Percentiles rank a stretch among this genome's conserved stretches.
phyloP scores from a whole-genome alignment of 768 basidiomycete genomes.

The Phylloporus arenicola region DNA sequence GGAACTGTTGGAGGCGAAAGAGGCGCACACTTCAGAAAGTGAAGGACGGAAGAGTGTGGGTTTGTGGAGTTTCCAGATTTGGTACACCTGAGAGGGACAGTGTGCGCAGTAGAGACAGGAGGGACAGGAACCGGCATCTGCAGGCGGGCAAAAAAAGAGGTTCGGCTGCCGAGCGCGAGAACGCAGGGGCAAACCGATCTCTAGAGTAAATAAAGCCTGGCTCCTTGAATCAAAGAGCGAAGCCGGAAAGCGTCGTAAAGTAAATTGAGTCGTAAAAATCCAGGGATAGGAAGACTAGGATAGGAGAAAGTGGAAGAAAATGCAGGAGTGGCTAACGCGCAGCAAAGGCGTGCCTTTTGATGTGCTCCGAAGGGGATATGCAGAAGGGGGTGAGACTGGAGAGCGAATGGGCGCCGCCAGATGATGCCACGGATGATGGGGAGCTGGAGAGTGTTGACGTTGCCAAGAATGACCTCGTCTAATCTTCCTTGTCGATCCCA shows the following conservation, averaged over 20 bases:
- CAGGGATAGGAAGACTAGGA: conserved; percentile 22
- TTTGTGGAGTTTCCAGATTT: conserved; percentile 37
- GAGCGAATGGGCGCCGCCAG: conserved; percentile 11
- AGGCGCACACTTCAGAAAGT: conserved; percentile 51
- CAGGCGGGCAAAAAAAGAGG: conserved; percentile 39
- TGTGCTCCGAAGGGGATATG: conserved; percentile 30
- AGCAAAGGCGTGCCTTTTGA: conserved; percentile 92
- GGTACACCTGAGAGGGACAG: conserved; percentile 59
- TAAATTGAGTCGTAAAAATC: conserved; percentile 59
- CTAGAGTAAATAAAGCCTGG: conserved; percentile 34
- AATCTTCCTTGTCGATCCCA: conserved; percentile 32
- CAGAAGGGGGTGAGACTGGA: conserved; percentile 19
- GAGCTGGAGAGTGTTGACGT: conserved; percentile 11
- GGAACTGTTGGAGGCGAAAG: conserved; percentile 56
- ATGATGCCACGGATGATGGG: conserved; percentile 11
- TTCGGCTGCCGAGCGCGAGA: conserved; percentile 40
- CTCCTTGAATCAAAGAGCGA: conserved; percentile 38
- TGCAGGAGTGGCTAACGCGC: conserved; percentile 68
- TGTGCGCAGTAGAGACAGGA: conserved; percentile 53
- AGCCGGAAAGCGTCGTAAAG: conserved; percentile 57
- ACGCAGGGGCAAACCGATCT: conserved; percentile 39
- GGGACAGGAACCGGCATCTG: conserved; percentile 90
- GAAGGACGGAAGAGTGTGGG: conserved; percentile 42
- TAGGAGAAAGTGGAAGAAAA: conserved; percentile 27
- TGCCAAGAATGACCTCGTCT: conserved; percentile 28